These are phyloP conservation scores for Rehmannia glutinosa DNA, from an alignment of 257 asterid species.

Conservation along the genomic window DNA sequence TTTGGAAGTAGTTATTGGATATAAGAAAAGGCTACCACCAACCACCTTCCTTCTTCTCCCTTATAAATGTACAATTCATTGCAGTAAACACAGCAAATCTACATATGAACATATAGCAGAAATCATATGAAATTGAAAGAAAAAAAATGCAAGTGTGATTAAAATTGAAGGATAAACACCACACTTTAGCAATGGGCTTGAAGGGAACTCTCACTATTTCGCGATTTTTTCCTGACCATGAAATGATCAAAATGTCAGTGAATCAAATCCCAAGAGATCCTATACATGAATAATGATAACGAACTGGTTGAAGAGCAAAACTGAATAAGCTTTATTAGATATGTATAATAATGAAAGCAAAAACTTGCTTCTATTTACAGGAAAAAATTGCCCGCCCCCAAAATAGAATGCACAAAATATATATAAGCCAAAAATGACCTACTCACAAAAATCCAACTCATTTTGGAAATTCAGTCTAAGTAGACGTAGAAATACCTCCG, in stretches of 20 bases:
- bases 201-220: too few species aligned
- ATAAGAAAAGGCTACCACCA: too few species aligned
- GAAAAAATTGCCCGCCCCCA: slow-evolving; percentile 32
- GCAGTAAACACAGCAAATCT: too few species aligned
- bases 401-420: slow-evolving; percentile 17
- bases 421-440: slow-evolving; percentile 12
- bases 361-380: slow-evolving; percentile 38
- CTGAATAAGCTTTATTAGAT: slow-evolving; percentile 26
- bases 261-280: background rate
- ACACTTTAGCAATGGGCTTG: too few species aligned
- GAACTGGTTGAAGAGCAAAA: slow-evolving; percentile 18
- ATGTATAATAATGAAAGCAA: slow-evolving; percentile 1
- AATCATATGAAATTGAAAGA: too few species aligned
- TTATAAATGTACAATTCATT: too few species aligned
- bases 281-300: background rate
- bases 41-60: too few species aligned
- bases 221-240: too few species aligned
- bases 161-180: too few species aligned
- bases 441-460: slow-evolving; percentile 25
- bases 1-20: too few species aligned
- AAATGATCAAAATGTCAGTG: background rate
- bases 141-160: too few species aligned
- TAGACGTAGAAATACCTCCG: slow-evolving; percentile 23
- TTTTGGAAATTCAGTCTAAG: slow-evolving; percentile 3
- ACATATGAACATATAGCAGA: too few species aligned